phyloP scores from a whole-genome alignment of 1,284 basidiomycete genomes.

The Exsudoporus floridanus region DNA sequence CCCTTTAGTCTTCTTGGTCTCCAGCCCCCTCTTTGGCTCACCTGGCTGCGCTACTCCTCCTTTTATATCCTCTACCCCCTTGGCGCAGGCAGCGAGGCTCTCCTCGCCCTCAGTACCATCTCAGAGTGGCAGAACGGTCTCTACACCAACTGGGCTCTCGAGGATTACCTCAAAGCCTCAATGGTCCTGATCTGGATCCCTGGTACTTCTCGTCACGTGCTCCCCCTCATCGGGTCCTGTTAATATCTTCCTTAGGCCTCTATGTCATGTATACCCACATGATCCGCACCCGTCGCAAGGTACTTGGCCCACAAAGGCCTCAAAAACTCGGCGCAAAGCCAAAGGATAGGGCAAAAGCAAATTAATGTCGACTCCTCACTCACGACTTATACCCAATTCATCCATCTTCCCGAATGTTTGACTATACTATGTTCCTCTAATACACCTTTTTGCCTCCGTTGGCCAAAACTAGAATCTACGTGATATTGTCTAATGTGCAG shows the following conservation, averaged over 20 bases:
- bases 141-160: conserved; percentile 45
- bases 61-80: conserved; percentile 93
- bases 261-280: conserved; percentile 91
- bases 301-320: conserved; percentile 50
- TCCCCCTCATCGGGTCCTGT: neutral
- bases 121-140: conserved; percentile 44
- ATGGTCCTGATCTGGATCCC: conserved; percentile 92
- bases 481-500: neutral
- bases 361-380: conserved; percentile 8
- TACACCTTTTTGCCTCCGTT: conserved; percentile 10
- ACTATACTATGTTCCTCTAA: conserved; percentile 5
- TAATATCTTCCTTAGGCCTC: conserved; percentile 38
- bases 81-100: conserved; percentile 89
- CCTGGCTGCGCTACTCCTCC: conserved; percentile 82
- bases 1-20: conserved; percentile 62
- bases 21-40: conserved; percentile 38
- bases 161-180: conserved; percentile 55
- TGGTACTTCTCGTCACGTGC: conserved; percentile 47
- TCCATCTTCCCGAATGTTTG: neutral
- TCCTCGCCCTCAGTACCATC: conserved; percentile 79
- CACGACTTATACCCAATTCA: neutral
- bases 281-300: conserved; percentile 80
- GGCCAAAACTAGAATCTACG: conserved; percentile 7
- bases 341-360: conserved; percentile 25
- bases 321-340: conserved; percentile 29